Conservation (phyloP, 2,329 filamentous ascomycete genomes). For the Didymella sp. region DNA sequence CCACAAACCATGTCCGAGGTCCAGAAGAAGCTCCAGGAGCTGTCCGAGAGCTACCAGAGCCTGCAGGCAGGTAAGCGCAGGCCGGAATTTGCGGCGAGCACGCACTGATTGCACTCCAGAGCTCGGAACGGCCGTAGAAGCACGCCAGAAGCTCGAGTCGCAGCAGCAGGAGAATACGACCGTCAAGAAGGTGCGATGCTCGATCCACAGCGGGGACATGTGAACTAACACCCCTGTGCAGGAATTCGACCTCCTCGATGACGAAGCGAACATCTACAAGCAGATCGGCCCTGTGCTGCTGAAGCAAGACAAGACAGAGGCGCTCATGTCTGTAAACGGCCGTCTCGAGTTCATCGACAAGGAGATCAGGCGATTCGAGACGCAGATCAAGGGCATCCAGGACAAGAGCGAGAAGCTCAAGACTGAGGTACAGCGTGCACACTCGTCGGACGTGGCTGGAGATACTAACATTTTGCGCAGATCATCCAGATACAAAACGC, state of each 20-base stretch:
- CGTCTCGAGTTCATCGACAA: conserved; percentile 90
- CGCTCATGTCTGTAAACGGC: conserved; percentile 87
- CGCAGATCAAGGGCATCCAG: conserved; percentile 69
- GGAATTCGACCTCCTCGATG: conserved; percentile 82
- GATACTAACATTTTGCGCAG: conserved; percentile 22
- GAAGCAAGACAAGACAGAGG: conserved; percentile 93
- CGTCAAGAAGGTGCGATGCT: conserved; percentile 73
- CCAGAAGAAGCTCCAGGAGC: conserved; percentile 78
- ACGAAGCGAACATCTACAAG: conserved; percentile 93
- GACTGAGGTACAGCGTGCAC: conserved; percentile 60
- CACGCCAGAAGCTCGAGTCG: conserved; percentile 89
- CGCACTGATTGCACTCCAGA: conserved; percentile 62
- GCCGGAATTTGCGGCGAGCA: not conserved
- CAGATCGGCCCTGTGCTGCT: conserved; percentile 89
- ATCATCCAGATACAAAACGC: conserved; percentile 43
- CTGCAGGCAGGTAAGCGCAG: conserved; percentile 74
- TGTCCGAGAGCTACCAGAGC: conserved; percentile 87
- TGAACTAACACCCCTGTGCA: conserved; percentile 46
- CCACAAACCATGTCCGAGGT: conserved; percentile 57
- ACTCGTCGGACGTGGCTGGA: not conserved
- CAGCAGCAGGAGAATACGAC: conserved; percentile 92
- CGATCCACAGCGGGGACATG: not conserved
- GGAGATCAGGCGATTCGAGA: conserved; percentile 79
- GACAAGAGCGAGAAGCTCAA: conserved; percentile 70
- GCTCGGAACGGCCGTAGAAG: conserved; percentile 75